Percentiles rank a stretch among this genome's conserved stretches.
These are phyloP conservation scores for Grosmannia clavigera DNA, from an alignment of 2,329 filamentous ascomycete genomes.

Conservation along the genomic window DNA sequence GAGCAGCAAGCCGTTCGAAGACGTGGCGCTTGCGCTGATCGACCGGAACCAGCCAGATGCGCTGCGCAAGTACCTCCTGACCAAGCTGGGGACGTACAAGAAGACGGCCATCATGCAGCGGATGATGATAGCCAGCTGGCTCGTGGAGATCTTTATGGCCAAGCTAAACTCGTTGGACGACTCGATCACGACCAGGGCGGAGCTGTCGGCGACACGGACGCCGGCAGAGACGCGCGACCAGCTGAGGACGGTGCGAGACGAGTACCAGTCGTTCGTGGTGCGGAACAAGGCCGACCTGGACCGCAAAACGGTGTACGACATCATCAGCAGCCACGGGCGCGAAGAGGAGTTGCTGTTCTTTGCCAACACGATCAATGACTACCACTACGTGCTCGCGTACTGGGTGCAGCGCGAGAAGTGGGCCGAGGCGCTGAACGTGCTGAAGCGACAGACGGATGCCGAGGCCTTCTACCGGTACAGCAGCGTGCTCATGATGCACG, in stretches of 20 bases:
- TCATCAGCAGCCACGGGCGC: conserved; percentile 88
- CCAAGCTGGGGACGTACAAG: conserved; percentile 70
- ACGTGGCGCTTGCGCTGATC: conserved; percentile 83
- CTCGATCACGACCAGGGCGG: conserved; percentile 78
- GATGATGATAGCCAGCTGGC: conserved; percentile 89
- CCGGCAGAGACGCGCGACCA: conserved; percentile 55
- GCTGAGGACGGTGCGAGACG: conserved; percentile 55
- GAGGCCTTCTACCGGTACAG: conserved; percentile 96
- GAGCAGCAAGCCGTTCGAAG: conserved; percentile 94
- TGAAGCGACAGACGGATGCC: conserved; percentile 85
- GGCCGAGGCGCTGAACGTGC: conserved; percentile 71
- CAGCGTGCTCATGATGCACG: conserved; percentile 89
- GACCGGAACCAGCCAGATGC: conserved; percentile 86
- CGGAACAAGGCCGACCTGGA: conserved; percentile 83
- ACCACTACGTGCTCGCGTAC: conserved; percentile 89
- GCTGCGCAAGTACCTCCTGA: conserved; percentile 74
- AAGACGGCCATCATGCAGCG: conserved; percentile 83
- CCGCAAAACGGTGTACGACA: conserved; percentile 83
- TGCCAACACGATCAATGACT: conserved; percentile 78
- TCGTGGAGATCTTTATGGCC: conserved; percentile 93
- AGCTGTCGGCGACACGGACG: conserved; percentile 54
- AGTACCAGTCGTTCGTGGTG: conserved; percentile 79
- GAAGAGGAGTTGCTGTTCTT: conserved; percentile 89
- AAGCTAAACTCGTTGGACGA: conserved; percentile 93
- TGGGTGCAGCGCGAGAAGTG: conserved; percentile 95